Percentiles rank a stretch among this genome's conserved stretches.
phyloP scores from a whole-genome alignment of 1,139 yeast species.

The Lodderomyces beijingensis region DNA sequence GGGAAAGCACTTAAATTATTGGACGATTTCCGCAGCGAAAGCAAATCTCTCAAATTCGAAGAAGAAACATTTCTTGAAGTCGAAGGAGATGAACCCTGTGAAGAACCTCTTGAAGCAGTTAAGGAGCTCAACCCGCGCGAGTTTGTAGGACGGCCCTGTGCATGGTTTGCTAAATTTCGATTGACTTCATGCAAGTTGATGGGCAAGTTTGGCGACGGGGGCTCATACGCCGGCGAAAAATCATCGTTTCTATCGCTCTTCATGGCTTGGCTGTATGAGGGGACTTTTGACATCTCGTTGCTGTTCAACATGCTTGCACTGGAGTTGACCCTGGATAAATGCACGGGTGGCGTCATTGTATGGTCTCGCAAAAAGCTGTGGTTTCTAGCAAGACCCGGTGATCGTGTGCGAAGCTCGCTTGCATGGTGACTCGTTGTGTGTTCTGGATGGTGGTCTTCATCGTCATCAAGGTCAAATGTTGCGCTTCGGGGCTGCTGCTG shows the following conservation, averaged over 20 bases:
- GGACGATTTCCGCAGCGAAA: conserved; percentile 6
- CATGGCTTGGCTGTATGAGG: conserved; percentile 78
- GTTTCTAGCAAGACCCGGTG: conserved; percentile 10
- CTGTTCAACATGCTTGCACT: conserved; percentile 17
- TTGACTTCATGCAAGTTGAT: conserved; percentile 29
- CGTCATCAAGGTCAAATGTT: conserved; percentile 42
- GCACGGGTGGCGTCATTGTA: conserved; percentile 45
- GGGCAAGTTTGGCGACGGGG: conserved; percentile 46
- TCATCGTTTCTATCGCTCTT: conserved; percentile 43
- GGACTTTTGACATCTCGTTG: conserved; percentile 56
- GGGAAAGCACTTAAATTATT: conserved; percentile 5
- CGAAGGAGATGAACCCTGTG: conserved; percentile 25
- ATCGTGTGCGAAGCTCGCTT: conserved; percentile 5
- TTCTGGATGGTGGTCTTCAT: conserved; percentile 19
- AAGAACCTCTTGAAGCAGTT: conserved; percentile 14
- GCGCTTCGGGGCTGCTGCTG: conserved; percentile 24
- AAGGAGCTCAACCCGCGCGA: conserved; percentile 16
- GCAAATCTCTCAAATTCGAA: conserved; percentile 16
- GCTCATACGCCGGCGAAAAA: conserved; percentile 61
- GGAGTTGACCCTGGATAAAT: conserved; percentile 59
- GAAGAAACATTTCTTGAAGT: conserved; percentile 27
- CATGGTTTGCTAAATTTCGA: conserved; percentile 9
- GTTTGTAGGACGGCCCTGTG: conserved; percentile 18
- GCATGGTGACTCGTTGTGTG: conserved; percentile 7
- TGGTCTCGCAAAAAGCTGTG: conserved; percentile 12